phyloP scores from a whole-genome alignment of 2,329 filamentous ascomycete genomes.

The Lecanicillium sp. region DNA sequence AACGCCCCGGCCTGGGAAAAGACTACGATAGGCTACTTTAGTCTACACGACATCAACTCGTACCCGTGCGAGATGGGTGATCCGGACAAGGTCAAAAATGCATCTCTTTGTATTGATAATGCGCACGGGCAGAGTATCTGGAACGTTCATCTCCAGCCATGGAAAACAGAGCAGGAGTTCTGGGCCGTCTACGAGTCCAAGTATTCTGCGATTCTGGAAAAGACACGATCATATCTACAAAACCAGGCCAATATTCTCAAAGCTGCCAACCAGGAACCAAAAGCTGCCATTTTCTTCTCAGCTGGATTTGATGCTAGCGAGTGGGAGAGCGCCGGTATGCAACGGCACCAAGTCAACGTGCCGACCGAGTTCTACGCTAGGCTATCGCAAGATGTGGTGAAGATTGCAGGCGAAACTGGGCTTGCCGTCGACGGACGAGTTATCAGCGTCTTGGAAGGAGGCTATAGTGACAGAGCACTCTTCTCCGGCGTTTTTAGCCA shows the following conservation, averaged over 20 bases:
- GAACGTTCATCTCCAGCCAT: constrained; percentile 90
- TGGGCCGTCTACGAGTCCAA: constrained; percentile 79
- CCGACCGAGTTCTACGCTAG: constrained; percentile 94
- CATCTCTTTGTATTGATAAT: constrained; percentile 88
- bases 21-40: constrained; percentile 89
- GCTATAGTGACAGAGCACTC: constrained; percentile 88
- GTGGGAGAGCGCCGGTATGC: constrained; percentile 88
- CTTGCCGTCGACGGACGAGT: constrained; percentile 74
- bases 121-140: constrained; percentile 91
- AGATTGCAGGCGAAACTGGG: constrained; percentile 71
- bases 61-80: constrained; percentile 96
- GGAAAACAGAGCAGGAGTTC: constrained; percentile 77
- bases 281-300: constrained; percentile 86
- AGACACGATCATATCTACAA: constrained; percentile 70
- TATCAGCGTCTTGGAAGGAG: constrained; percentile 90
- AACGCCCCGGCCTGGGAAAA: constrained; percentile 73
- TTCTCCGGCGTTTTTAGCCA: constrained; percentile 86
- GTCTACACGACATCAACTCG: constrained; percentile 95
- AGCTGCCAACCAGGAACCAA: constrained; percentile 54
- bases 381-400: constrained; percentile 78
- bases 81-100: constrained; percentile 84
- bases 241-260: constrained; percentile 61
- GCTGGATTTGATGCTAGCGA: constrained; percentile 97
- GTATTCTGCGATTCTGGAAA: constrained; percentile 71
- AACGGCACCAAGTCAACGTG: constrained; percentile 90